A percentile compares a stretch with the other conserved stretches of the same genome.
Evolutionary conservation across 2,329 filamentous ascomycete genomes (phyloP).

Genomic region (Diplodia corticola): DNA sequence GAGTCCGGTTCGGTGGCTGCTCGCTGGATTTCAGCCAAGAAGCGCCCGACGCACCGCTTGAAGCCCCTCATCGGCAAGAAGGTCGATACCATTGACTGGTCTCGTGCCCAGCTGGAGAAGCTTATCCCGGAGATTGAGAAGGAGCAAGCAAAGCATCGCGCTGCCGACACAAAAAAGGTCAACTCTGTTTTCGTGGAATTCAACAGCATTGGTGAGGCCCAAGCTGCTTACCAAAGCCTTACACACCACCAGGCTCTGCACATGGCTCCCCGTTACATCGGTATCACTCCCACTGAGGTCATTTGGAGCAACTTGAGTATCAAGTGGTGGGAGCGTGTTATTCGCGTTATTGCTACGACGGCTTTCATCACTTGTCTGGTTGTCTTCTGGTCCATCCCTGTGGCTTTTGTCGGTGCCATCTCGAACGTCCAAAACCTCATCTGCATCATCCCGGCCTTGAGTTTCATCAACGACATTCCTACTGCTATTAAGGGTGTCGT

Average conservation of each 20-base stretch:
- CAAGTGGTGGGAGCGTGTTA: conserved; percentile 79
- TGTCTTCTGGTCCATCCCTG: conserved; percentile 80
- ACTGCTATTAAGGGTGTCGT: conserved; percentile 74
- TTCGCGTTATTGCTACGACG: conserved; percentile 68
- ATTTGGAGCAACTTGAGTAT: conserved; percentile 86
- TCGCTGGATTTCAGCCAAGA: conserved; percentile 16
- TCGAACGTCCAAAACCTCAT: conserved; percentile 77
- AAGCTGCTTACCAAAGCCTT: conserved; percentile 81
- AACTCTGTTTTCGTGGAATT: conserved; percentile 88
- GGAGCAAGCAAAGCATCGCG: conserved; percentile 10
- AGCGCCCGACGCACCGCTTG: conserved; percentile 20
- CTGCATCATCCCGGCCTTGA: conserved; percentile 65
- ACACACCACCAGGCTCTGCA: conserved; percentile 84
- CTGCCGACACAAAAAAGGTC: background rate
- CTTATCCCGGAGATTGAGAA: conserved; percentile 21
- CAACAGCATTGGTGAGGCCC: conserved; percentile 75
- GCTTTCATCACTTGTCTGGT: conserved; percentile 76
- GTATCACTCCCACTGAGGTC: conserved; percentile 77
- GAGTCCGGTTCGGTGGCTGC: conserved; percentile 17
- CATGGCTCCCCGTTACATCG: conserved; percentile 83
- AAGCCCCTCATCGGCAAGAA: conserved; percentile 23
- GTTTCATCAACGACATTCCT: conserved; percentile 74
- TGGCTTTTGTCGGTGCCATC: conserved; percentile 79
- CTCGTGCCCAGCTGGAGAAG: conserved; percentile 14
- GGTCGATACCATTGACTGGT: conserved; percentile 23